Base-by-base conservation (phyloP, 2,329 filamentous ascomycete genomes). In the Celoporthe dispersa region DNA sequence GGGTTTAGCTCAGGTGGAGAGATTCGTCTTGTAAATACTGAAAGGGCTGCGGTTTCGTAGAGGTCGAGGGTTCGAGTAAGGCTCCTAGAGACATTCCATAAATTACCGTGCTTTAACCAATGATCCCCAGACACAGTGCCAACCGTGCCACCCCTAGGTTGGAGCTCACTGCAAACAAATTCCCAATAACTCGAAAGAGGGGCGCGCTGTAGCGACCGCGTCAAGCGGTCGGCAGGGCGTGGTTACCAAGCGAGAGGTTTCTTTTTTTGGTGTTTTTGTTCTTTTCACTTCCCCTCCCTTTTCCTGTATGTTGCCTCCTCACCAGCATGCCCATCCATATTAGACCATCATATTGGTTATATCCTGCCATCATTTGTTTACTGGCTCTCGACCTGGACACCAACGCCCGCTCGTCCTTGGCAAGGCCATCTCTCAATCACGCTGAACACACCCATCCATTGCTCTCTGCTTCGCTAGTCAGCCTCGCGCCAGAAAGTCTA, bases 51-150 rank as follows among this genome's bases (percentile, higher is more conserved):
- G 25, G 25, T 12, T 31, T 31, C 53, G 51, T n/a, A 19, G 53
- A 57, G 53, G 14, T 57, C 53, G 53, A 8, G 3, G 28, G 53
- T 31, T 31, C 25, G 53, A 57, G 53, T 57, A 57, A 3, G 25
- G 7, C 25, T 16, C 53, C 14, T 2, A 33, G 53, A 57, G 53
- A 57, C 25, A 57, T 57, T 57, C 53, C 53, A 57, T 57, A 31
- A 57, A 57, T 57, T 57, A 19, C 53, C 53, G 53, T 57, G 53
- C 53, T 57, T 57, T 4, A 57, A 57, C 25, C 53, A 19, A 57
- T 57, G 53, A 57, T 57, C 53, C 25, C 53, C 53, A 57, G 53
- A 57, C 28, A 57, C 25, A 57, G 53, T 57, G 53, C 28, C 53
- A 57, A 33, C 53, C 25, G 53, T 19, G 53, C 53, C 53, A 57